Conservation (phyloP, 106 monocot genomes). For the Platanthera zijinensis region DNA sequence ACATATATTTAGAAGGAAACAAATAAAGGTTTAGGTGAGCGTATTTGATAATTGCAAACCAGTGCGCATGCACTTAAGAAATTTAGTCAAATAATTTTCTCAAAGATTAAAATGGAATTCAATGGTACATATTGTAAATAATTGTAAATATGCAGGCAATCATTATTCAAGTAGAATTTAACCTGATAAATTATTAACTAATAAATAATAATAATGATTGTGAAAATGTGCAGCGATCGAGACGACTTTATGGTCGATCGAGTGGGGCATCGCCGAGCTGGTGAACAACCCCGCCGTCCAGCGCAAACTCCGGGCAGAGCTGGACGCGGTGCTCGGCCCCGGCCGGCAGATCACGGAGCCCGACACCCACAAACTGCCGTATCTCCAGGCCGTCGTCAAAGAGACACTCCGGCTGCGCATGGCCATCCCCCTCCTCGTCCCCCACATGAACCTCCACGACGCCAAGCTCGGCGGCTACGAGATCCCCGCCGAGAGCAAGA, state of each 20-base stretch:
- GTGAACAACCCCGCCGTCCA: conserved; percentile 62
- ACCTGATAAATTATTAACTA: neutral
- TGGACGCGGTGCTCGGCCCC: conserved; percentile 50
- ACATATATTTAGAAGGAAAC: neutral
- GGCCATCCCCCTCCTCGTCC: conserved; percentile 70
- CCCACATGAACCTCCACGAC: conserved; percentile 70
- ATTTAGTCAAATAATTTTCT: too few relatives aligned
- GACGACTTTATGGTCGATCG: conserved; percentile 57
- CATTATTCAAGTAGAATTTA: neutral
- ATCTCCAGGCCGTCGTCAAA: conserved; percentile 59
- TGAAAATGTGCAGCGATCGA: conserved; percentile 39
- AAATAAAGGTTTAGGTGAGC: too few relatives aligned
- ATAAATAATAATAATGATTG: neutral
- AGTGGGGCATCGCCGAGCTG: conserved; percentile 61
- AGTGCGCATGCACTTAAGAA: too few relatives aligned
- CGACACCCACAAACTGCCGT: conserved; percentile 54
- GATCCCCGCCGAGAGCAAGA: conserved; percentile 66
- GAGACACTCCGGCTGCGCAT: conserved; percentile 70
- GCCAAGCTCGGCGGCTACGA: conserved; percentile 59
- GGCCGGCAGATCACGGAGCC: conserved; percentile 50
- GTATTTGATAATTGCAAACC: too few relatives aligned
- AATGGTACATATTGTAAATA: neutral
- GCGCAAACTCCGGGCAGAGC: conserved; percentile 33
- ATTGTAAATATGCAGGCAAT: neutral
- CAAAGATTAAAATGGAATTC: too few relatives aligned